A percentile compares a stretch with the other conserved stretches of the same genome.
Evolutionary conservation across 1,139 yeast genomes (phyloP).

Genomic region (Hyphopichia buzzinii): DNA sequence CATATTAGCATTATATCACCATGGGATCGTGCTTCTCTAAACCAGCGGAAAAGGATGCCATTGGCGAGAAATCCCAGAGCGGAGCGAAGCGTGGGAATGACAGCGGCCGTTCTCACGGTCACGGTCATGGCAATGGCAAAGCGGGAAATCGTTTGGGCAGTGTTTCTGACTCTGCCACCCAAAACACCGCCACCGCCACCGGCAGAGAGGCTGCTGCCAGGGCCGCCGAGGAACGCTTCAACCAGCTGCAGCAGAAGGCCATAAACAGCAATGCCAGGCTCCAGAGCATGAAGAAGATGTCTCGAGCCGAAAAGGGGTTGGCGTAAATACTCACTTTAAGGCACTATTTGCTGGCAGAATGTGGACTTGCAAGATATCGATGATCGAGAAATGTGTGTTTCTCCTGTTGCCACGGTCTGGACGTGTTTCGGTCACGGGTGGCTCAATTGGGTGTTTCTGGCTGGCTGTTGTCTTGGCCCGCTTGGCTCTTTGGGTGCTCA

Average conservation of each 20-base stretch:
- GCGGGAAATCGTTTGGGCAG: slow-evolving; percentile 8
- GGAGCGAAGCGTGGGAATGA: slow-evolving; percentile 1
- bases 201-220: slow-evolving; percentile 32
- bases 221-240: slow-evolving; percentile 36
- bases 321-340: neutral
- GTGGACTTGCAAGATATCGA: too few relatives aligned
- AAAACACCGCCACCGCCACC: slow-evolving; percentile 1
- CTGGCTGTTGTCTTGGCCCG: too few relatives aligned
- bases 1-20: neutral
- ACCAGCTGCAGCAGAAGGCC: slow-evolving; percentile 23
- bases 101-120: neutral
- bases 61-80: neutral
- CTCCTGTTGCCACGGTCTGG: too few relatives aligned
- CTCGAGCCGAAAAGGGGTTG: slow-evolving; percentile 32
- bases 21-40: slow-evolving; percentile 7
- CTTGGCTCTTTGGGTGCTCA: too few relatives aligned
- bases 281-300: slow-evolving; percentile 27
- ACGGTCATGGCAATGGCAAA: neutral
- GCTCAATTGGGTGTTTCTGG: too few relatives aligned
- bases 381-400: too few relatives aligned
- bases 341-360: too few relatives aligned
- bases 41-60: slow-evolving; percentile 2
- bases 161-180: neutral
- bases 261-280: slow-evolving; percentile 28
- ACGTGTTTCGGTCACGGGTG: too few relatives aligned